Base-by-base conservation (phyloP, 2,329 filamentous ascomycete genomes). In the Ophiostoma australiae region DNA sequence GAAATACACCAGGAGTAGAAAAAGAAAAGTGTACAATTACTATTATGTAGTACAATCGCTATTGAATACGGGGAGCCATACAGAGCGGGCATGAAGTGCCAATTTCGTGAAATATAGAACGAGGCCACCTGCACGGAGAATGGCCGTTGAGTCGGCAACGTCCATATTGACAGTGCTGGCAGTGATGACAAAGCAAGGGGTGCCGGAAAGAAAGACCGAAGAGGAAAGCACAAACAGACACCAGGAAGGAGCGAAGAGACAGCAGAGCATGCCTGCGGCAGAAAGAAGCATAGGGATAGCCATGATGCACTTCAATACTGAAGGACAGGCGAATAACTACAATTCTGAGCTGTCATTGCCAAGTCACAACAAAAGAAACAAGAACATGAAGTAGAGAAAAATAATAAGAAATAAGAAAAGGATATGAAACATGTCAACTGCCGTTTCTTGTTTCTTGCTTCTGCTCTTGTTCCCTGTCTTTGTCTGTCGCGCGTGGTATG, bases 71-170 rank as follows among this genome's bases (percentile, higher is more conserved):
- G 27, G 11, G 39, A 41, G 39, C 11, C 39, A 41, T 41, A 41
- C 39, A 41, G 37, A 39, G 39, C 13, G 10, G 52, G 52, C 52
- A 58, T 58, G 4, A 58, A 27, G n/a, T n/a, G 52, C 6, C 23
- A 58, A 58, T 58, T 17, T 58, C 23, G 15, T 20, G 15, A 48
- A 55, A 55, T 27, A 27, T 27, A 13, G 10, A 58, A 55, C 23
- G 52, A 31, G n/a, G n/a, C 13, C 52, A 58, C 44, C 44, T 48
- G 44, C 17, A 48, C 44, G 17, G 37, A 39, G 37, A 11, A 48
- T n/a, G 52, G n/a, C 8, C 23, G 52, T 58, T 58, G 52, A 27
- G 52, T 55, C 52, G 52, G 52, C 52, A 58, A 58, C 52, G 52
- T 15, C 23, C 10, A 41, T 1, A 31, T 31, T 31, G 27, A 41